Evolutionary conservation across 495 filamentous ascomycete genomes (phyloP), one percentile per base, ranked within the genome.

Genomic region (Polyplosphaeria fusca): DNA sequence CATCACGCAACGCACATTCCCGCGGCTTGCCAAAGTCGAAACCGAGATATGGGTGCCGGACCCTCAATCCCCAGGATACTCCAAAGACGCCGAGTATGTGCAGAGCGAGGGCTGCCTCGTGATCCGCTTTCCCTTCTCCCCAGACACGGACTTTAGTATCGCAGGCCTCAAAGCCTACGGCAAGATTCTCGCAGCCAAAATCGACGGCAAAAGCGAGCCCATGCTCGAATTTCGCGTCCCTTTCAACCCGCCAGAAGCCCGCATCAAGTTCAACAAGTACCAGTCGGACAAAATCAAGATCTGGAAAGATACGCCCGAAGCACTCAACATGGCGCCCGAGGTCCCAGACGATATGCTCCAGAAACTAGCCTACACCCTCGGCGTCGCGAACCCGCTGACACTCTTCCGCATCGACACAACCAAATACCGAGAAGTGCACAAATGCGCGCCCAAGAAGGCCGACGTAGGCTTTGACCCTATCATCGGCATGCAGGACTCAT

Each of bases 401-500:
- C 73, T 96, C 18, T 91, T 96, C 74, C 79, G 89, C 42, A 73
- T 88, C 42, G 80, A 85, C 60, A 78, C 82, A 16, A 63, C 66
- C 20, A 74, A 82, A 49, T 68, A 79, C 20, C 77, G 92, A 26
- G 71, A 87, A 58, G 87, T 95, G 14, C 82, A 82, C 64, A 79
- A 88, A 67, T 86, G 82, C 67, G 89, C 90, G 4, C 91, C 91
- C 0, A 75, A 68, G n/a, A 79, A 81, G 62, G 77, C 80, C 24
- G 74, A 79, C 11, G 69, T 88, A 0, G 88, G 88, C 1, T 91
- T 88, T 65, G 87, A 93, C 63, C 80, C 88, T 3, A 78, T 82
- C 9, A 83, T 86, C 0, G 88, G 86, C 55, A 95, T 95, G 66
- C 84, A 86, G 50, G 92, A 97, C 71, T 85, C 89, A 69, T 97